phyloP scores from a whole-genome alignment of 106 monocot species.

The Dendrobium catenatum region DNA sequence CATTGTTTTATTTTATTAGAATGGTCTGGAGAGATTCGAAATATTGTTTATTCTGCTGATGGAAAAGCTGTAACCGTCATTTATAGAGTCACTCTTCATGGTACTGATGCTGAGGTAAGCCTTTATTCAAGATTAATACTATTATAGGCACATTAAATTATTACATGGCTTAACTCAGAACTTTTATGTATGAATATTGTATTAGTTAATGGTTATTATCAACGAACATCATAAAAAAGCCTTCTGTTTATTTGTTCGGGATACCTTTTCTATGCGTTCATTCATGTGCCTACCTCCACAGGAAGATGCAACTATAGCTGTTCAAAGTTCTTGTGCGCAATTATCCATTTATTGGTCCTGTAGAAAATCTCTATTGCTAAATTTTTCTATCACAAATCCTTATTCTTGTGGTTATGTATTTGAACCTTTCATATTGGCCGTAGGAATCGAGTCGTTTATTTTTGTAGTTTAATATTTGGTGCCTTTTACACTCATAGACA shows the following conservation, averaged over 20 bases:
- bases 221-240: neutral
- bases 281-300: neutral
- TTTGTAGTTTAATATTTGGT: neutral
- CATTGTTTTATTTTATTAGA: conserved; percentile 28
- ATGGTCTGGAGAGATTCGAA: conserved; percentile 95
- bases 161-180: no score
- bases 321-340: no score
- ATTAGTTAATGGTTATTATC: neutral
- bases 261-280: neutral
- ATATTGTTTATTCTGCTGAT: conserved; percentile 82
- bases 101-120: conserved; percentile 95
- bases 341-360: neutral
- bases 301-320: neutral
- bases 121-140: neutral
- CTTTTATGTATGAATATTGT: neutral
- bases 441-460: neutral
- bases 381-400: neutral
- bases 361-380: neutral
- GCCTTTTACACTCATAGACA: neutral
- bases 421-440: neutral
- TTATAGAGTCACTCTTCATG: conserved; percentile 90
- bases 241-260: neutral
- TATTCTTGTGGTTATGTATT: neutral
- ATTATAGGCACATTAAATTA: neutral
- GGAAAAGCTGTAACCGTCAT: conserved; percentile 91